Evolutionary conservation across 1,284 basidiomycete species (phyloP), one percentile per base, ranked within the genome.

Genomic region (Anthracocystis panici-leucophaei): DNA sequence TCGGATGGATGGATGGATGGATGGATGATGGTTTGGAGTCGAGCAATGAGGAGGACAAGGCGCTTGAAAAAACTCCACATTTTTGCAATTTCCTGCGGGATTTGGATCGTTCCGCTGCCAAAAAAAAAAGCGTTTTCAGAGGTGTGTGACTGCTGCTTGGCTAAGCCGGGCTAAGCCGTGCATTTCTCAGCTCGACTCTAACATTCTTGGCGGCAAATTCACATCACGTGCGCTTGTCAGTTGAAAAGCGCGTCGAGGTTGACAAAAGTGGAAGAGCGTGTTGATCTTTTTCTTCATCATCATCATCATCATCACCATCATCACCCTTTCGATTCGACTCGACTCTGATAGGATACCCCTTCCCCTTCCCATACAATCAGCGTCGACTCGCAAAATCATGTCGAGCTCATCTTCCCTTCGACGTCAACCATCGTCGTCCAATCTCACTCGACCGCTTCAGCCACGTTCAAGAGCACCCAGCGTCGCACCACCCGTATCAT

Each of bases 401-500:
- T 67, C 71, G 50, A 48, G 65, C 71, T 57, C 64, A 5, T 55
- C 57, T 9, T 49, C 54, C 38, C 68, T 71, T 21, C 60, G 68
- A 59, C 69, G 73, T 25, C 68, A 65, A 31, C 57, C 65, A n/a
- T 75, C 73, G 40, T 65, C 73, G 0, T 65, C 73, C 38, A 65
- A 44, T 12, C 60, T 71, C 41, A 59, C 60, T 38, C 59, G 61
- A 7, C 60, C 73, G 12, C 18, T 53, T 2, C 68, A 71, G 33
- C 73, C 73, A n/a, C 67, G 73, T 14, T 67, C 59, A 40, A 57
- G 73, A 50, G 73, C 73, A 11, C 60, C 73, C 29, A 75, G 73
- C 57, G 64, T 75, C 16, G 72, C 72, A 35, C 73, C 73, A 8
- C 64, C 73, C 23, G 64, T 67, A 6, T 59, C 66, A 3, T 69